Evolutionary conservation across 1,284 basidiomycete genomes (phyloP).

Genomic region (Fomitopsis pinicola): DNA sequence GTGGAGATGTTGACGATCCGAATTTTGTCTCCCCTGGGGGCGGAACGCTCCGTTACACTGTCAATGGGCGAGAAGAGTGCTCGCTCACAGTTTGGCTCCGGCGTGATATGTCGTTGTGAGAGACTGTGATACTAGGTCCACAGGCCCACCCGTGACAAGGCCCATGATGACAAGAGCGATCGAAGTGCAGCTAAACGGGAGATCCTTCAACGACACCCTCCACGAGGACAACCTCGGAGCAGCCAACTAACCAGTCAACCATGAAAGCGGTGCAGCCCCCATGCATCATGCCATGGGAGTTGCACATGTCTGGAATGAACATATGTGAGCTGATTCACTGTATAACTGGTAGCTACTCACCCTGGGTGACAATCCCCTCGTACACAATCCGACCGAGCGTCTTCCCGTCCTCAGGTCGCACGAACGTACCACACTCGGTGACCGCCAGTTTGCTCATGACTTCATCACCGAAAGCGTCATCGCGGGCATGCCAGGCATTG

Average conservation of each 20-base stretch:
- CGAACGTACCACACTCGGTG: constrained; percentile 11
- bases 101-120: constrained; percentile 5
- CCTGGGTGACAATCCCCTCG: constrained; percentile 13
- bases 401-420: constrained; percentile 13
- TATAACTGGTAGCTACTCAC: constrained; percentile 2
- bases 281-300: constrained; percentile 9
- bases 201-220: neutral
- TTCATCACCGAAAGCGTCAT: constrained; percentile 7
- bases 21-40: neutral
- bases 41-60: neutral
- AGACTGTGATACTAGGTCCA: constrained; percentile 6
- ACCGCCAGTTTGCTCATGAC: constrained; percentile 9
- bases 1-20: neutral
- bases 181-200: constrained; percentile 2
- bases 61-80: neutral
- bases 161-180: constrained; percentile 2
- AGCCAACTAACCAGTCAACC: constrained; percentile 10
- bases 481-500: neutral
- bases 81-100: constrained; percentile 14
- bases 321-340: neutral
- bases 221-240: too few relatives aligned
- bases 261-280: constrained; percentile 12
- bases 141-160: neutral
- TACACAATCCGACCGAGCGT: constrained; percentile 15
- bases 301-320: constrained; percentile 11